These are phyloP conservation scores for Macaranga tanarius DNA, from an alignment of 441 rosid genomes.

Conservation along the genomic window DNA sequence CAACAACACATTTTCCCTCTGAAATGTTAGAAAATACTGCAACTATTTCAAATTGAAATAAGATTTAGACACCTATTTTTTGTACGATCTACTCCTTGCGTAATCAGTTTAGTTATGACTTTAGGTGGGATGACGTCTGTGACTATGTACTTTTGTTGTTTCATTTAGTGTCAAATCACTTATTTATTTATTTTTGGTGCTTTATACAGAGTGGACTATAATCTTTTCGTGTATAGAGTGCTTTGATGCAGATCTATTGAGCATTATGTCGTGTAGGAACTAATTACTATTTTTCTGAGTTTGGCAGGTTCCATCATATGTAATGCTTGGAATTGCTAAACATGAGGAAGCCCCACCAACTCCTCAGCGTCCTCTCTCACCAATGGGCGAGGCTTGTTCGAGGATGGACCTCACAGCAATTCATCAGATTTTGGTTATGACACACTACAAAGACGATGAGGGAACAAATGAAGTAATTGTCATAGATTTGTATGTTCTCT, in stretches of 20 bases:
- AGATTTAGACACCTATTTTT: neutral
- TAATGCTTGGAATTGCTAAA: constrained; percentile 75
- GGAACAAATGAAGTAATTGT: constrained; percentile 72
- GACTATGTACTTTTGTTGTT: neutral
- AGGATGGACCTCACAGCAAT: constrained; percentile 89
- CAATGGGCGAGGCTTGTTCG: constrained; percentile 83
- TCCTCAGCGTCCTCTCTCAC: constrained; percentile 78
- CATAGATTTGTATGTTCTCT: neutral
- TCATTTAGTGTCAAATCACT: neutral
- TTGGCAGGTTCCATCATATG: constrained; percentile 66
- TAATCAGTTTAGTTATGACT: neutral
- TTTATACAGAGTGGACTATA: neutral
- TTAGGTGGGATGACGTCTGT: neutral
- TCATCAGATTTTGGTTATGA: constrained; percentile 73
- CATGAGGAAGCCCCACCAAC: constrained; percentile 82
- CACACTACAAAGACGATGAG: constrained; percentile 87
- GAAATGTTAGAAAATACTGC: neutral
- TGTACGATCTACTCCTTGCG: neutral
- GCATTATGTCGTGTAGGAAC: neutral
- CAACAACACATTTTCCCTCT: neutral
- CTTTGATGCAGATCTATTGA: neutral
- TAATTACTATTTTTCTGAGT: constrained; percentile 22
- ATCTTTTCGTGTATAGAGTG: neutral
- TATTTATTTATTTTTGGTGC: neutral
- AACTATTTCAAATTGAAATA: neutral